Evolutionary conservation across 257 asterid species (phyloP), one percentile per base, ranked within the genome.

Genomic region (Hygrophila difformis): DNA sequence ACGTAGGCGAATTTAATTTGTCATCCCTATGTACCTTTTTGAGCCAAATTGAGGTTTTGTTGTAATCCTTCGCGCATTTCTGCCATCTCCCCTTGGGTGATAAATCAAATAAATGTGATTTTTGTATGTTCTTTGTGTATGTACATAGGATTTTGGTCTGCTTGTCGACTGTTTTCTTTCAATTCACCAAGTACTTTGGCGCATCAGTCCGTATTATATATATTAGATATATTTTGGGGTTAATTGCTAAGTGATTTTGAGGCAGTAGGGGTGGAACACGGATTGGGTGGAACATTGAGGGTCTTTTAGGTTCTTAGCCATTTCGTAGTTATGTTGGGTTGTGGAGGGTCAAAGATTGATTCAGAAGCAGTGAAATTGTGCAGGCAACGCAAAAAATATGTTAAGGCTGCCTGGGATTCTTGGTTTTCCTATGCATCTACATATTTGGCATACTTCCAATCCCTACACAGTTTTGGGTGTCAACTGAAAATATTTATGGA

Each of bases 331-430:
- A 49, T 48, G 17, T 48, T 58, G 57, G 64, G 57, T 26, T 48
- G 64, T 58, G 36, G 50, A 20, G 26, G 15, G 18, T 58, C 64
- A 39, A 58, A 34, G 51, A 11, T 5, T 20, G 44, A 49, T 20
- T 24, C 46, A 10, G 47, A 58, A 19, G 11, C 49, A 29, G 49
- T 58, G 24, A 58, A 15, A 28, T 49, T 48, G 18, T 49, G 57
- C 33, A 58, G 43, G 44, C 51, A 49, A 14, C 29, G 45, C n/a
- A 40, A 49, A 49, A 15, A 58, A 15, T 35, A 40, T 26, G 33
- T 49, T 28, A 49, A 33, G 51, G 57, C 36, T 31, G 46, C 64
- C 51, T 39, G 57, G 57, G 51, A 58, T 58, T 49, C 35, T 33
- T 13, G 33, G 26, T 7, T 33, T 38, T 29, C 45, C 36, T 40